phyloP scores from a whole-genome alignment of 805 yeast species.

The Kodamaea neixiangensis region DNA sequence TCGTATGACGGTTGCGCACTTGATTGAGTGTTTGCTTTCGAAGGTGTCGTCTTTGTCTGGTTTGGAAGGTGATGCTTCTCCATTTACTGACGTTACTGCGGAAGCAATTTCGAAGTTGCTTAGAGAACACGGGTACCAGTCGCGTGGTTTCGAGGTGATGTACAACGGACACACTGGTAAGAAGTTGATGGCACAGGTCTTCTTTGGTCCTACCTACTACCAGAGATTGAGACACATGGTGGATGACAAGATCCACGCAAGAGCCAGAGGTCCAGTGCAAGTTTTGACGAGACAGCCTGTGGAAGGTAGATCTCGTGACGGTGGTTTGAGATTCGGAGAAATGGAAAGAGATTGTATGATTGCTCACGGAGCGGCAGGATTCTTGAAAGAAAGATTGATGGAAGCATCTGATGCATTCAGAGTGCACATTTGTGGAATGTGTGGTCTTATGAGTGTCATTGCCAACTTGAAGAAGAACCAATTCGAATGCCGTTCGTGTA shows the following conservation, averaged over 20 bases:
- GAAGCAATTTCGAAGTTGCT: constrained; percentile 92
- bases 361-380: constrained; percentile 99
- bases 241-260: constrained; percentile 97
- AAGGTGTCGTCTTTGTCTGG: constrained; percentile 95
- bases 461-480: constrained; percentile 97
- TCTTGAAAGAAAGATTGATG: constrained; percentile 96
- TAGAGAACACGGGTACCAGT: constrained; percentile 95
- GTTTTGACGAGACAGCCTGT: constrained; percentile 97
- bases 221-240: constrained; percentile 99
- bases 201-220: constrained; percentile 99
- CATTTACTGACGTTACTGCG: constrained; percentile 97
- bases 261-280: constrained; percentile 99
- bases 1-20: constrained; percentile 99
- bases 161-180: constrained; percentile 99
- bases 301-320: constrained; percentile 98
- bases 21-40: constrained; percentile 94
- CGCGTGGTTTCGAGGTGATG: constrained; percentile 98
- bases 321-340: constrained; percentile 98
- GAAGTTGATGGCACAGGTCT: constrained; percentile 95
- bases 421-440: constrained; percentile 96
- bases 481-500: constrained; percentile 97
- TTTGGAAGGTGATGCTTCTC: constrained; percentile 98
- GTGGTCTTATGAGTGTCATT: constrained; percentile 97
- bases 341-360: constrained; percentile 99
- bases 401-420: constrained; percentile 99